phyloP scores from a whole-genome alignment of 1,284 basidiomycete genomes.

The Irpex sp. region DNA sequence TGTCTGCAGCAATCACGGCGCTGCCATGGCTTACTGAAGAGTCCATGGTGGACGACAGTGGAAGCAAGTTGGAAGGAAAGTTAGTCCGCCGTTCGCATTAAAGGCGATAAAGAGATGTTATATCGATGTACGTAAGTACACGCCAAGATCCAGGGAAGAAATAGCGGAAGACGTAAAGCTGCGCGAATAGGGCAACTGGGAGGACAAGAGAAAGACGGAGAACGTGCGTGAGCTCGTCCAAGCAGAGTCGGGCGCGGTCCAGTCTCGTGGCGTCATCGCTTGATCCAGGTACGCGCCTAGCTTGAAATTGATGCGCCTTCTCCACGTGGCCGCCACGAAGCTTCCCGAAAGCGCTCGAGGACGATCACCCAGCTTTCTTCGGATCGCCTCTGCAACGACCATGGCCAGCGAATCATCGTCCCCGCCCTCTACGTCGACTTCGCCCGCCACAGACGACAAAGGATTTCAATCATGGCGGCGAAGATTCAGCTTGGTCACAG shows the following conservation, averaged over 20 bases:
- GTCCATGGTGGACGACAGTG: neutral
- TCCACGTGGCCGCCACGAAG: neutral
- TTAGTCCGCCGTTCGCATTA: neutral
- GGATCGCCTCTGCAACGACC: neutral
- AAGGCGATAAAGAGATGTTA: neutral
- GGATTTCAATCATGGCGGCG: slow-evolving; percentile 52
- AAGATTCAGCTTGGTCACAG: slow-evolving; percentile 50
- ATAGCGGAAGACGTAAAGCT: neutral
- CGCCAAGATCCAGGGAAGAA: neutral
- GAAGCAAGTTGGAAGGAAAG: neutral
- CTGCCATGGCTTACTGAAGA: slow-evolving; percentile 5
- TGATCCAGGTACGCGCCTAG: neutral
- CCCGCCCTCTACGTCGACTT: neutral
- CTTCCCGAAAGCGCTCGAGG: neutral
- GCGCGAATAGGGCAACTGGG: neutral
- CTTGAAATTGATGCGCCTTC: neutral
- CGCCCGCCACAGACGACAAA: neutral
- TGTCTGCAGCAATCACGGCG: neutral
- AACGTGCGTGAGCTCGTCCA: neutral
- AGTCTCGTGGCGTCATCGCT: neutral
- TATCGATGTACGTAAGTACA: neutral
- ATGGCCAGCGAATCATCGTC: slow-evolving; percentile 1
- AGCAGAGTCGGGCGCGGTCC: too few species aligned
- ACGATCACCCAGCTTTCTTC: neutral
- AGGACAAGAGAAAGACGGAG: neutral